These are phyloP conservation scores for Ophiorrhiza pumila DNA, from an alignment of 257 asterid species.

Conservation along the genomic window DNA sequence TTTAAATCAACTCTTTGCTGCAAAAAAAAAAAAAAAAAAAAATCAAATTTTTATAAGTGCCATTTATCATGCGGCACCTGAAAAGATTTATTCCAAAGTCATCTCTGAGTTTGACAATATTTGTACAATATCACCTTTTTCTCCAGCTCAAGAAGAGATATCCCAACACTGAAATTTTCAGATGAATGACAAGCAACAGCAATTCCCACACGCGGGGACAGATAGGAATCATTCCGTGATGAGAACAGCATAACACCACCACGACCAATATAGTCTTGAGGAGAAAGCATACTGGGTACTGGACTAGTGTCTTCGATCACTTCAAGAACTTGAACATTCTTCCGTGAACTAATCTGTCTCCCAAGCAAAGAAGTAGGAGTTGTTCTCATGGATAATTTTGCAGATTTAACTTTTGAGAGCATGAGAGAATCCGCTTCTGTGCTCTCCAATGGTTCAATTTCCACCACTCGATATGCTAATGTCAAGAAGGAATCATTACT, in stretches of 20 bases:
- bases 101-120: slow-evolving; percentile 11
- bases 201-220: slow-evolving; percentile 91
- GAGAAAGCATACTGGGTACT: slow-evolving; percentile 94
- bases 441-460: slow-evolving; percentile 75
- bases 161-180: slow-evolving; percentile 77
- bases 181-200: slow-evolving; percentile 84
- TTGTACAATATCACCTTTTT: slow-evolving; percentile 63
- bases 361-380: slow-evolving; percentile 54
- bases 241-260: slow-evolving; percentile 92
- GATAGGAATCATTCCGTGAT: slow-evolving; percentile 81
- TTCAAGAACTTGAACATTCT: slow-evolving; percentile 82
- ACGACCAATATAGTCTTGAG: slow-evolving; percentile 93
- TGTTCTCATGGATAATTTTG: slow-evolving; percentile 55
- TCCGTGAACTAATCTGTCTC: slow-evolving; percentile 49
- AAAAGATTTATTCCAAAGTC: slow-evolving; percentile 4
- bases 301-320: slow-evolving; percentile 90
- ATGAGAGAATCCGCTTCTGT: slow-evolving; percentile 57
- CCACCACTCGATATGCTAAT: slow-evolving; percentile 87
- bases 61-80: background rate
- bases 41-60: background rate
- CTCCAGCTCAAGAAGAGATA: slow-evolving; percentile 96
- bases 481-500: slow-evolving; percentile 69
- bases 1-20: slow-evolving; percentile 92
- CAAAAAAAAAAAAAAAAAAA: too few relatives aligned
- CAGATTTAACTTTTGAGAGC: slow-evolving; percentile 65